Percentiles rank a stretch among this genome's conserved stretches.
Conservation (phyloP, 1,139 yeast genomes). For the Yamadazyma epiphylla region DNA sequence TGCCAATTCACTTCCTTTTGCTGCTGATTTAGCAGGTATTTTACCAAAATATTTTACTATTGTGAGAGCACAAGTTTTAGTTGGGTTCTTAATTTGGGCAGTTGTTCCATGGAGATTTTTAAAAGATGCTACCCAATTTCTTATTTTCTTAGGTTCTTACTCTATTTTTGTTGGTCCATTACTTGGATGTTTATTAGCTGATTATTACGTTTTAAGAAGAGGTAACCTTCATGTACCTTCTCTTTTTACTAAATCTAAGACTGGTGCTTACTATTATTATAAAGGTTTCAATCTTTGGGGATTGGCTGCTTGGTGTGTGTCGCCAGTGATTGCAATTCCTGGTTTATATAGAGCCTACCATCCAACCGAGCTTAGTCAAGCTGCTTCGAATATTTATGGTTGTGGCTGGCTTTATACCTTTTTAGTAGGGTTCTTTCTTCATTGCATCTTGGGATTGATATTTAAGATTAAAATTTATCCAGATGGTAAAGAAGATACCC, state of each 20-base stretch:
- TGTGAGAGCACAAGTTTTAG: conserved; percentile 12
- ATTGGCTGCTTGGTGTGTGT: conserved; percentile 12
- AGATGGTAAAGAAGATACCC: conserved; percentile 10
- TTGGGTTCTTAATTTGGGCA: conserved; percentile 13
- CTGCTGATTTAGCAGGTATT: conserved; percentile 13
- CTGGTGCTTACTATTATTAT: conserved; percentile 12
- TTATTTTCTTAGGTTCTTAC: conserved; percentile 14
- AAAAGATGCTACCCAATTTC: conserved; percentile 11
- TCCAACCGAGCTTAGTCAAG: conserved; percentile 8
- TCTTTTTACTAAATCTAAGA: conserved; percentile 9
- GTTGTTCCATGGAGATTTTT: conserved; percentile 15
- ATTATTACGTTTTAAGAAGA: conserved; percentile 11
- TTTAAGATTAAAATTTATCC: conserved; percentile 14
- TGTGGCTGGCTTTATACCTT: conserved; percentile 16
- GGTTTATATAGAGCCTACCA: conserved; percentile 13
- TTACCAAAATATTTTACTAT: conserved; percentile 14
- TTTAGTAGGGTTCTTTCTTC: conserved; percentile 10
- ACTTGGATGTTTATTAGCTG: conserved; percentile 12
- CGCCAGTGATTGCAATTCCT: conserved; percentile 12
- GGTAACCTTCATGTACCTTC: conserved; percentile 15
- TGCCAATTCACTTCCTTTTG: conserved; percentile 15
- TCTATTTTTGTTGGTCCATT: conserved; percentile 14
- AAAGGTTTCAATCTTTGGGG: conserved; percentile 15
- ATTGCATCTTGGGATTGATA: conserved; percentile 9
- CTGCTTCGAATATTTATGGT: conserved; percentile 11